Conservation (phyloP, 2,329 filamentous ascomycete species). For the Apiospora rasikravindrae region DNA sequence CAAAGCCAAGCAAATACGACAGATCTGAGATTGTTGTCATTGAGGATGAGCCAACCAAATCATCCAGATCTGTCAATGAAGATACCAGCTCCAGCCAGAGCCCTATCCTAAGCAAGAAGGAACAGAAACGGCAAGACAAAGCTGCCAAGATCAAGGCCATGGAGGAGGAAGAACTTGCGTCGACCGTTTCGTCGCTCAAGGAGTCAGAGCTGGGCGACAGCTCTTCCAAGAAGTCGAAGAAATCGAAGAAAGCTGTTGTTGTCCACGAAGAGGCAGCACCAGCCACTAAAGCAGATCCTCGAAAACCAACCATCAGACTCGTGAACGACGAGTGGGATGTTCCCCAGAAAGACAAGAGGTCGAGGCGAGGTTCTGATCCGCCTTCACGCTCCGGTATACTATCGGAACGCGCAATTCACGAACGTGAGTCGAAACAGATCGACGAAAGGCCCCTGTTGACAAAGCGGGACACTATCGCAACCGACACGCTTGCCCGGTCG, state of each 20-base stretch:
- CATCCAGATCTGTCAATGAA: slow-evolving; percentile 34
- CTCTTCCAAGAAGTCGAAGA: slow-evolving; percentile 32
- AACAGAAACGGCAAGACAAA: slow-evolving; percentile 51
- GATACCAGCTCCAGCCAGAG: slow-evolving; percentile 34
- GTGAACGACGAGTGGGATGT: slow-evolving; percentile 2
- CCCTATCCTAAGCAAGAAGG: slow-evolving; percentile 42
- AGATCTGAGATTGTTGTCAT: slow-evolving; percentile 32
- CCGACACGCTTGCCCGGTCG: slow-evolving; percentile 19
- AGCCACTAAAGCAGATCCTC: slow-evolving; percentile 17
- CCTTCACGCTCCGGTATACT: slow-evolving; percentile 21
- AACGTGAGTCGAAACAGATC: background rate
- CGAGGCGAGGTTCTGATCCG: slow-evolving; percentile 8
- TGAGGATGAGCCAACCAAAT: slow-evolving; percentile 23
- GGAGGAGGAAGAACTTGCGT: slow-evolving; percentile 1
- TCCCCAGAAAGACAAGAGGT: slow-evolving; percentile 20
- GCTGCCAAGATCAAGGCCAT: slow-evolving; percentile 36
- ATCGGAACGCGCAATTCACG: slow-evolving; percentile 22
- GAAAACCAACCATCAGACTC: background rate
- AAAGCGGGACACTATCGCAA: slow-evolving; percentile 38
- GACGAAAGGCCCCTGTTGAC: slow-evolving; percentile 41
- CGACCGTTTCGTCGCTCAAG: slow-evolving; percentile 28
- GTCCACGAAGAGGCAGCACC: slow-evolving; percentile 30
- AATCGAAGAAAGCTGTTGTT: slow-evolving; percentile 33
- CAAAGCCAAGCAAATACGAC: slow-evolving; percentile 33
- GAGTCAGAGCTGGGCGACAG: slow-evolving; percentile 32